Conservation (phyloP, 2,329 filamentous ascomycete species). For the Colletotrichum musae region DNA sequence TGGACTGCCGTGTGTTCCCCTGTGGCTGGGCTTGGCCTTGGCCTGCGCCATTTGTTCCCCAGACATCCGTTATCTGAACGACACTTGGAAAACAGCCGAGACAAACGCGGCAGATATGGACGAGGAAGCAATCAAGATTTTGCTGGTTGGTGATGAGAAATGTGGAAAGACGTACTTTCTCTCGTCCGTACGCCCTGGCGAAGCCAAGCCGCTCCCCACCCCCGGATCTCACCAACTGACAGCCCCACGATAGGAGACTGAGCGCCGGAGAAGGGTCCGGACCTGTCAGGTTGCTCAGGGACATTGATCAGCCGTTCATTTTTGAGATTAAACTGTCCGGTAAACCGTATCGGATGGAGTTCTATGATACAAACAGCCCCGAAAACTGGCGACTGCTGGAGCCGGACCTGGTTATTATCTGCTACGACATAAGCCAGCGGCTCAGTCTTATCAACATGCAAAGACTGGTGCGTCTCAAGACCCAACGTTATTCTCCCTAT, state of each 20-base stretch:
- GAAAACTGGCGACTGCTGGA: constrained; percentile 71
- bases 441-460: constrained; percentile 72
- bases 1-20: constrained; percentile 4
- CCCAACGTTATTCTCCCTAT: neutral
- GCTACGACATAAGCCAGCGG: constrained; percentile 74
- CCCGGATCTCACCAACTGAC: constrained; percentile 20
- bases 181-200: constrained; percentile 62
- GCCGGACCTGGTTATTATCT: constrained; percentile 72
- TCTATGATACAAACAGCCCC: constrained; percentile 72
- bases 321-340: constrained; percentile 65
- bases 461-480: constrained; percentile 61
- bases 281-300: constrained; percentile 65
- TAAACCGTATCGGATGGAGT: constrained; percentile 67
- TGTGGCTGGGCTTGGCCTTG: neutral
- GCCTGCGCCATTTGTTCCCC: constrained; percentile 40
- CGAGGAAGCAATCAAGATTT: constrained; percentile 63
- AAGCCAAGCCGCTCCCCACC: neutral
- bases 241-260: constrained; percentile 60
- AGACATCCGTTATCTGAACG: constrained; percentile 33
- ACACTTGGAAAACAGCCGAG: constrained; percentile 10
- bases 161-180: constrained; percentile 75
- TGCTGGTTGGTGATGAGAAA: constrained; percentile 71
- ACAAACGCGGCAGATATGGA: constrained; percentile 57
- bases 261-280: constrained; percentile 60
- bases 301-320: constrained; percentile 73